Conservation (phyloP, 2,329 filamentous ascomycete species). For the Fusarium xyrophilum region DNA sequence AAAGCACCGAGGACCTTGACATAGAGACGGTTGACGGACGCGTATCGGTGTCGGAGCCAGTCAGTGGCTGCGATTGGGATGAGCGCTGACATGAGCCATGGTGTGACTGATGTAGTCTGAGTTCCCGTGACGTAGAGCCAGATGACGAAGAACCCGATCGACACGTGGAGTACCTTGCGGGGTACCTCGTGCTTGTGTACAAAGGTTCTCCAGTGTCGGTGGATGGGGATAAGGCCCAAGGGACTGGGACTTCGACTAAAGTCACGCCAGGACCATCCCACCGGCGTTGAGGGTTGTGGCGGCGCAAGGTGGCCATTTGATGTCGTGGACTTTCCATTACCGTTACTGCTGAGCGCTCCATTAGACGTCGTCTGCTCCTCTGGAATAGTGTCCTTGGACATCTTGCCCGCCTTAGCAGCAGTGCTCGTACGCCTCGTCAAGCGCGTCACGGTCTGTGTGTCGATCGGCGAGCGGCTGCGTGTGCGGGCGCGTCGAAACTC, state of each 20-base stretch:
- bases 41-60: conserved; percentile 80
- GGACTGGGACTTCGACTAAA: conserved; percentile 92
- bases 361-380: conserved; percentile 42
- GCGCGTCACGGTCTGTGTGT: conserved; percentile 58
- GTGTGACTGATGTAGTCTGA: conserved; percentile 79
- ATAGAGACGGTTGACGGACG: conserved; percentile 84
- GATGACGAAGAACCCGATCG: conserved; percentile 92
- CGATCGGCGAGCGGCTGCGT: conserved; percentile 73
- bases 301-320: conserved; percentile 74
- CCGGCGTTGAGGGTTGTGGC: conserved; percentile 63
- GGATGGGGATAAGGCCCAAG: conserved; percentile 92
- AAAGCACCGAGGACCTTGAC: conserved; percentile 84
- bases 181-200: conserved; percentile 98
- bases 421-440: conserved; percentile 58
- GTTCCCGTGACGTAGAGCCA: conserved; percentile 83
- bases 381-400: conserved; percentile 29
- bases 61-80: conserved; percentile 86
- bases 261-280: conserved; percentile 81
- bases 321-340: conserved; percentile 43
- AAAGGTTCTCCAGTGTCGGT: conserved; percentile 87
- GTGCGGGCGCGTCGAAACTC: conserved; percentile 69
- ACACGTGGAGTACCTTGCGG: conserved; percentile 90
- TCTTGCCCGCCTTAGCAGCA: conserved; percentile 42
- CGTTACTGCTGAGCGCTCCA: conserved; percentile 44
- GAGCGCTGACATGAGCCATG: conserved; percentile 79